phyloP scores from a whole-genome alignment of 2,329 filamentous ascomycete genomes.

The Rasamsonia emersonii region DNA sequence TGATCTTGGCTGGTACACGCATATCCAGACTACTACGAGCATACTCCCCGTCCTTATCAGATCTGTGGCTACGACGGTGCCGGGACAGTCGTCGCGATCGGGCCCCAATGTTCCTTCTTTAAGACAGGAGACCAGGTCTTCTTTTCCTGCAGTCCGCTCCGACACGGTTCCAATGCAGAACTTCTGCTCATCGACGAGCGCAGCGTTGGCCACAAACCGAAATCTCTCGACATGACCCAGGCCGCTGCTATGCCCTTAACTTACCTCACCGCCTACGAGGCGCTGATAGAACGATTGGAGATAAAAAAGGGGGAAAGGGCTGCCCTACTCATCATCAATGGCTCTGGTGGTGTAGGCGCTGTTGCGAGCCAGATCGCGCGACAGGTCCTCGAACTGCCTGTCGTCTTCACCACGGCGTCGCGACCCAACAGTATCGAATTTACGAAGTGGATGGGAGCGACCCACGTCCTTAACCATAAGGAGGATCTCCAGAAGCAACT shows the following conservation, averaged over 20 bases:
- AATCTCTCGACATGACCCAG: constrained; percentile 31
- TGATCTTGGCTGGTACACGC: too few species aligned
- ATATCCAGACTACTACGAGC: too few species aligned
- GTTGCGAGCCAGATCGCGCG: constrained; percentile 39
- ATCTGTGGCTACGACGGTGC: too few species aligned
- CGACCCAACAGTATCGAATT: constrained; percentile 33
- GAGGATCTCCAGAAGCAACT: too few species aligned
- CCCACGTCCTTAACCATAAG: constrained; percentile 37
- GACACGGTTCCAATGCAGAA: too few species aligned
- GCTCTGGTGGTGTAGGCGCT: constrained; percentile 37
- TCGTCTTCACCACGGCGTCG: constrained; percentile 38
- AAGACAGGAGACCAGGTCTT: too few species aligned
- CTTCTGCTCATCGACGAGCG: too few species aligned
- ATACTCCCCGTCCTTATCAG: too few species aligned
- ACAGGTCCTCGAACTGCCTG: constrained; percentile 29
- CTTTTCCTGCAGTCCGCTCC: too few species aligned
- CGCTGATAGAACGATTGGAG: constrained; percentile 37
- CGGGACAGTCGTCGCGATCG: too few species aligned
- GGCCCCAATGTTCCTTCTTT: too few species aligned
- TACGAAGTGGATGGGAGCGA: constrained; percentile 34
- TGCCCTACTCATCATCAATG: constrained; percentile 39
- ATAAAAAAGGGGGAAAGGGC: constrained; percentile 28
- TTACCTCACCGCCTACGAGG: constrained; percentile 37
- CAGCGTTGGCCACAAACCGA: too few species aligned
- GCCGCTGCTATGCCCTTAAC: constrained; percentile 39